These are phyloP conservation scores for Pythium dissimile DNA, from an alignment of 352 stramenopile genomes.

Conservation along the genomic window DNA sequence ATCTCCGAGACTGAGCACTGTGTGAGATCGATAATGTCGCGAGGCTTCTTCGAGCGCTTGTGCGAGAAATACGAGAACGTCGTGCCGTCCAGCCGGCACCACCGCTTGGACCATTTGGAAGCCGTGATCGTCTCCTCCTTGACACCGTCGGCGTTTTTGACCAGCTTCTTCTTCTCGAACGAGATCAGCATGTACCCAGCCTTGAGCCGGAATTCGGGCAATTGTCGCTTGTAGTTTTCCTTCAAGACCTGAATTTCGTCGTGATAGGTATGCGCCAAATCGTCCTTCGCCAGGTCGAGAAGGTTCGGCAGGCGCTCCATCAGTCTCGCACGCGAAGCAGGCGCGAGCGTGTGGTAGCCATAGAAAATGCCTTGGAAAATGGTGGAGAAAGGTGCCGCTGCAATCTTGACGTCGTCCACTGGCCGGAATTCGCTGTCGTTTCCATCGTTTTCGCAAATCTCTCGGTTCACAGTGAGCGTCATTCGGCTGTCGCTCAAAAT, in stretches of 20 bases:
- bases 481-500: slow-evolving; percentile 43
- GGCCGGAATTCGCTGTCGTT: slow-evolving; percentile 2
- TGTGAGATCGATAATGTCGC: slow-evolving; percentile 70
- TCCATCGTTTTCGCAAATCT: slow-evolving; percentile 14
- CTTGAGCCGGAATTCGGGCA: slow-evolving; percentile 76
- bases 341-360: slow-evolving; percentile 64
- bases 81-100: slow-evolving; percentile 74
- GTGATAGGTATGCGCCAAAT: slow-evolving; percentile 81
- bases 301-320: slow-evolving; percentile 70
- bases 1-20: slow-evolving; percentile 71
- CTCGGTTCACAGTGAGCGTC: slow-evolving; percentile 34
- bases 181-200: slow-evolving; percentile 74
- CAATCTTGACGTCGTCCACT: slow-evolving; percentile 26
- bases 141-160: slow-evolving; percentile 48
- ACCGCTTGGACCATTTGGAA: slow-evolving; percentile 81
- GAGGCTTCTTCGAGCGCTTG: slow-evolving; percentile 71
- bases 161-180: slow-evolving; percentile 60
- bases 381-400: slow-evolving; percentile 46
- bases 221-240: slow-evolving; percentile 83
- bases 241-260: slow-evolving; percentile 78
- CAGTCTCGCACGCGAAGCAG: slow-evolving; percentile 44
- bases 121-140: slow-evolving; percentile 57
- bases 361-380: slow-evolving; percentile 74
- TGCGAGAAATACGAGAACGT: slow-evolving; percentile 80
- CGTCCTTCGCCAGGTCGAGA: slow-evolving; percentile 69